Evolutionary conservation across 2,329 filamentous ascomycete species (phyloP), one percentile per base, ranked within the genome.

Genomic region (Cephalotrichum gorgonifer): DNA sequence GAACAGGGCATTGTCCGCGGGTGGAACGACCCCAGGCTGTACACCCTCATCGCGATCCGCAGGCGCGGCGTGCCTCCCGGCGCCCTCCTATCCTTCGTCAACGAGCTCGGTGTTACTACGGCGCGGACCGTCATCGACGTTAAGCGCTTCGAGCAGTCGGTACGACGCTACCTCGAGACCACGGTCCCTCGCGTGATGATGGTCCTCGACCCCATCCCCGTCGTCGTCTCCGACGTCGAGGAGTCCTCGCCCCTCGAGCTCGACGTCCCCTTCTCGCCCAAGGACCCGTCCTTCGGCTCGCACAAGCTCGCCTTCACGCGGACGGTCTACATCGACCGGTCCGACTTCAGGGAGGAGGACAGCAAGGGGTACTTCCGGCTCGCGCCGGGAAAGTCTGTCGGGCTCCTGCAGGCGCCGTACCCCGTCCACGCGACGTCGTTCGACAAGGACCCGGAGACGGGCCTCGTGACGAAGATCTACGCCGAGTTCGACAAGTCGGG

Each of bases 21-120:
- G 49, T 96, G 90, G 88, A 87, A 96, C 57, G 91, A 96, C 58
- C 91, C 91, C 11, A 79, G 91, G 30, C 74, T 97, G 5, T 95
- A 88, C 68, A 95, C 90, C 1, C 72, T 96, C 17, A 88, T 91
- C 52, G 88, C 80, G 1, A 78, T 96, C 45, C 83, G 87, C 48
- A 79, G 91, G 47, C 80, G 90, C 51, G 91, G 91, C 61, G 79
- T 96, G 0, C 91, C 91, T 1, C 88, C 91, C 0, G 87, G 86
- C 23, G 90, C 89, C 2, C 86, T 96, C 52, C 78, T 95, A 51
- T 84, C 87, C 49, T 97, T 96, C 58, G 82, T 96, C 51, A 88
- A 88, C 56, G 89, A 95, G 65, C 80, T 96, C 20, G 91, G 90
- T 28, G 89, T 96, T 35, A 95, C 90, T 1, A 94, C 89, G 31